Conservation (phyloP, 495 filamentous ascomycete species). For the Cryomyces antarcticus region DNA sequence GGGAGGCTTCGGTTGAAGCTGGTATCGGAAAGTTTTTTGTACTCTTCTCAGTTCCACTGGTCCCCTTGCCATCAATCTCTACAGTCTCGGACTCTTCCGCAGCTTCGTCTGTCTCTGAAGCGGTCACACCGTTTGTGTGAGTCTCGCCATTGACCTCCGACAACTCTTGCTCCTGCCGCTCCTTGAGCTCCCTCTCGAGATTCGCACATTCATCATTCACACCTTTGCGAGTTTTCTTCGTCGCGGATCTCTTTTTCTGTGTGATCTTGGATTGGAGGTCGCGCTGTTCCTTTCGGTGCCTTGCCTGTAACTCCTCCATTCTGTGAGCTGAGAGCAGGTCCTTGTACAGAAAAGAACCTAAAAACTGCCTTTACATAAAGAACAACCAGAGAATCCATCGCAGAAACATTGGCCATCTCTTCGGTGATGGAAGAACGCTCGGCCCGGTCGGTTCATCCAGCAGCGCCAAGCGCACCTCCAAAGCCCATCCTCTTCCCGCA, state of each 20-base stretch:
- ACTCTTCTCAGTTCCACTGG: background rate
- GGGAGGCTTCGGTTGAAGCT: constrained; percentile 12
- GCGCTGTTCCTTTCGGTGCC: constrained; percentile 72
- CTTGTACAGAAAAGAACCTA: too few species aligned
- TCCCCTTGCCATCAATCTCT: background rate
- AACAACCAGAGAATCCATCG: too few species aligned
- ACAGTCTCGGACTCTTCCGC: background rate
- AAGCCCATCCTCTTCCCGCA: too few species aligned
- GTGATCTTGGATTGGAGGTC: constrained; percentile 71
- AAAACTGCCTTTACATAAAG: too few species aligned
- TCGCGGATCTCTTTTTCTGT: constrained; percentile 87
- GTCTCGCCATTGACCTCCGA: constrained; percentile 31
- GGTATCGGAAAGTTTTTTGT: background rate
- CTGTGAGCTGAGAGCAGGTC: background rate
- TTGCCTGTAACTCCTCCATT: constrained; percentile 55
- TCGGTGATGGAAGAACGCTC: too few species aligned
- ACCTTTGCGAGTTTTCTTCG: constrained; percentile 85
- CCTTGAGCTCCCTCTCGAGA: constrained; percentile 18
- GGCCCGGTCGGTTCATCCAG: too few species aligned
- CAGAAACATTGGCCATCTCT: too few species aligned
- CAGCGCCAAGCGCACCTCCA: too few species aligned
- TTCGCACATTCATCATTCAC: constrained; percentile 40
- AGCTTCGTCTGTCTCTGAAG: background rate
- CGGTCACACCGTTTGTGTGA: background rate
- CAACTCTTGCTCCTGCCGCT: constrained; percentile 34